Evolutionary conservation across 163 green algal species (phyloP).

Genomic region (Smithsoniella earleae): DNA sequence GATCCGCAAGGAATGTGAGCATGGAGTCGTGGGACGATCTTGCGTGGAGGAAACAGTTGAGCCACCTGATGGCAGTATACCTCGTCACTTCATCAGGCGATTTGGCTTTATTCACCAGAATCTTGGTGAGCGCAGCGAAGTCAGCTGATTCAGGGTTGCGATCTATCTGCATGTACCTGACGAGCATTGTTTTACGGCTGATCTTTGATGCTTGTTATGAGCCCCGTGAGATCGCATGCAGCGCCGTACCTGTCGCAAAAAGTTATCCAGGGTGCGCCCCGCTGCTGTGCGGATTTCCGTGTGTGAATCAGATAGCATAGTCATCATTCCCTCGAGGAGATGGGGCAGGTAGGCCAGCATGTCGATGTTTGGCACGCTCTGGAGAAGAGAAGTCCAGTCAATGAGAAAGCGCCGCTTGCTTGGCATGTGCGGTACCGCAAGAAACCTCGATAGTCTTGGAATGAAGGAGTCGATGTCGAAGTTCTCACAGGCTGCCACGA

Average conservation of each 20-base stretch:
- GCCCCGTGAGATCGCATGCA: too few species aligned
- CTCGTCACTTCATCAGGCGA: slow-evolving; percentile 59
- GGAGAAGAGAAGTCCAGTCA: slow-evolving; percentile 56
- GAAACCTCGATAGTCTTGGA: slow-evolving; percentile 66
- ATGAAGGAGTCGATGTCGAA: slow-evolving; percentile 80
- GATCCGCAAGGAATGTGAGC: slow-evolving; percentile 37
- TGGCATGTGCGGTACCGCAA: slow-evolving; percentile 65
- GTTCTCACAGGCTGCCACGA: slow-evolving; percentile 47
- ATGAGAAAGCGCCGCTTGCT: slow-evolving; percentile 60
- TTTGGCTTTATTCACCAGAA: slow-evolving; percentile 46
- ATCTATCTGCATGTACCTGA: slow-evolving; percentile 25
- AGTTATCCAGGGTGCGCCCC: slow-evolving; percentile 24
- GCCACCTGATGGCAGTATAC: slow-evolving; percentile 64
- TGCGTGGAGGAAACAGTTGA: slow-evolving; percentile 38
- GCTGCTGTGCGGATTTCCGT: slow-evolving; percentile 58
- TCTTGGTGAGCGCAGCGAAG: slow-evolving; percentile 45
- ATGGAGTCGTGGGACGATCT: slow-evolving; percentile 9
- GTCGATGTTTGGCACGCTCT: slow-evolving; percentile 78
- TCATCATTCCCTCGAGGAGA: slow-evolving; percentile 79
- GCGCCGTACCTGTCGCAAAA: slow-evolving; percentile 60
- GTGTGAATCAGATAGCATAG: slow-evolving; percentile 60
- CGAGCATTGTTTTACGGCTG: too few species aligned
- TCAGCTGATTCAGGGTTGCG: slow-evolving; percentile 33
- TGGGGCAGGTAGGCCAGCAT: slow-evolving; percentile 79
- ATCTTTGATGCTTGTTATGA: too few species aligned